Conservation (phyloP, 1,139 yeast species). For the Schizosaccharomyces versatilis region DNA sequence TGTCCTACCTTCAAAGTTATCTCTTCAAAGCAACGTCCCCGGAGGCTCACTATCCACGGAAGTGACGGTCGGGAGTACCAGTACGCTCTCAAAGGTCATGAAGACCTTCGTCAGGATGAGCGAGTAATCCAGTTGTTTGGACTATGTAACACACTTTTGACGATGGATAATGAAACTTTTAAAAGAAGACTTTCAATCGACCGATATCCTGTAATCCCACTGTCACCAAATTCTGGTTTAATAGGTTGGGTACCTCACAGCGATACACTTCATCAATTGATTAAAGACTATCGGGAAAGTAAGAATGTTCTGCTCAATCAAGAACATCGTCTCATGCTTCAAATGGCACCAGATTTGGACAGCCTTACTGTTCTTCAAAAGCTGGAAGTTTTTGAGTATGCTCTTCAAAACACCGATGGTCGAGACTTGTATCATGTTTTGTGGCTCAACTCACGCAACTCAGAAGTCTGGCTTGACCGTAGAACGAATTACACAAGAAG, state of each 20-base stretch:
- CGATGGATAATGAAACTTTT: conserved; percentile 86
- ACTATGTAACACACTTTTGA: conserved; percentile 67
- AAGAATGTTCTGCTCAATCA: conserved; percentile 72
- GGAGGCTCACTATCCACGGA: conserved; percentile 58
- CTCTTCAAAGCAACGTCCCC: conserved; percentile 87
- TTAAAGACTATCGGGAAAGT: conserved; percentile 78
- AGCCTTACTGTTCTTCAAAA: conserved; percentile 69
- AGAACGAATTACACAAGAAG: conserved; percentile 91
- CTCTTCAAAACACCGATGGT: conserved; percentile 85
- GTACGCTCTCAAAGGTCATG: conserved; percentile 77
- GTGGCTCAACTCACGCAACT: conserved; percentile 87
- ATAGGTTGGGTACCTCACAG: conserved; percentile 89
- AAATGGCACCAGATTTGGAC: conserved; percentile 96
- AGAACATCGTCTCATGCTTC: conserved; percentile 87
- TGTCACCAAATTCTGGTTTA: conserved; percentile 87
- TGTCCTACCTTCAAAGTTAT: conserved; percentile 72
- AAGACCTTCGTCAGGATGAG: conserved; percentile 92
- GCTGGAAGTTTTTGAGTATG: conserved; percentile 90
- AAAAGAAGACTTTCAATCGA: conserved; percentile 88
- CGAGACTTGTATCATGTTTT: conserved; percentile 86
- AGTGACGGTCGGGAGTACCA: conserved; percentile 81
- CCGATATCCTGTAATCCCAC: conserved; percentile 75
- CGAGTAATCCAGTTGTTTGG: conserved; percentile 96
- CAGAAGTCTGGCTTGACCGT: conserved; percentile 95
- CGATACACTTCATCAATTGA: conserved; percentile 85